phyloP scores from a whole-genome alignment of 768 basidiomycete species.

The Tulasnella sp. region DNA sequence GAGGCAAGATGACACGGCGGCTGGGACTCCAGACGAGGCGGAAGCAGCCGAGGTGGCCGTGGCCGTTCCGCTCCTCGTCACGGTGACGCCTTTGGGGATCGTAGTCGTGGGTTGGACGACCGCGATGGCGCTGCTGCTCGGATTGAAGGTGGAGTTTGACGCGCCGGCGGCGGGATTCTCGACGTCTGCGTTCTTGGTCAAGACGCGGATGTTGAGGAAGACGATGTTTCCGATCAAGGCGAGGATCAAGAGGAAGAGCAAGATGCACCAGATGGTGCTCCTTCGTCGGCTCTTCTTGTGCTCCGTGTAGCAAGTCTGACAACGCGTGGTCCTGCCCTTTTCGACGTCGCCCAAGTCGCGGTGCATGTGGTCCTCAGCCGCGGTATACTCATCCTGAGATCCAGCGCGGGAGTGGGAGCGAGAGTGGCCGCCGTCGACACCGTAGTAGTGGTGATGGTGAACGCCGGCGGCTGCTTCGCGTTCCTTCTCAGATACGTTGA shows the following conservation, averaged over 20 bases:
- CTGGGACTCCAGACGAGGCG: constrained; percentile 36
- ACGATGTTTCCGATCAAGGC: constrained; percentile 43
- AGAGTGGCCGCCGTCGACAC: not conserved
- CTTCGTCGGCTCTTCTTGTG: constrained; percentile 33
- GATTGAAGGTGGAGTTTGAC: not conserved
- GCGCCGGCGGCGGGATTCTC: not conserved
- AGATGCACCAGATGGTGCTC: constrained; percentile 34
- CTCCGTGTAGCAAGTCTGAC: constrained; percentile 32
- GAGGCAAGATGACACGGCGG: constrained; percentile 44
- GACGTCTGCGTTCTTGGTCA: constrained; percentile 29
- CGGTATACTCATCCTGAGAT: not conserved
- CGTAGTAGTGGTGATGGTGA: constrained; percentile 19
- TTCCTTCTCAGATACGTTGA: constrained; percentile 20
- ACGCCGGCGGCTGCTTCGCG: not conserved
- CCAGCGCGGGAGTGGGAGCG: not conserved
- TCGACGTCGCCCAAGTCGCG: not conserved
- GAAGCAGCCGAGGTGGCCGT: constrained; percentile 28
- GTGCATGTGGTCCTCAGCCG: constrained; percentile 5
- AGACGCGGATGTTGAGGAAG: constrained; percentile 41
- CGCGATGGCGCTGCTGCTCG: not conserved
- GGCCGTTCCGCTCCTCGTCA: not conserved
- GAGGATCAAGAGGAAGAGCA: constrained; percentile 43
- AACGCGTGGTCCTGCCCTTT: constrained; percentile 20
- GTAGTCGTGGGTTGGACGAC: not conserved
- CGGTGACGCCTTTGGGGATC: not conserved